A percentile compares a stretch with the other conserved stretches of the same genome.
These are phyloP conservation scores for Helenozyma baotianmanensis DNA, from an alignment of 805 yeast genomes.

Conservation along the genomic window DNA sequence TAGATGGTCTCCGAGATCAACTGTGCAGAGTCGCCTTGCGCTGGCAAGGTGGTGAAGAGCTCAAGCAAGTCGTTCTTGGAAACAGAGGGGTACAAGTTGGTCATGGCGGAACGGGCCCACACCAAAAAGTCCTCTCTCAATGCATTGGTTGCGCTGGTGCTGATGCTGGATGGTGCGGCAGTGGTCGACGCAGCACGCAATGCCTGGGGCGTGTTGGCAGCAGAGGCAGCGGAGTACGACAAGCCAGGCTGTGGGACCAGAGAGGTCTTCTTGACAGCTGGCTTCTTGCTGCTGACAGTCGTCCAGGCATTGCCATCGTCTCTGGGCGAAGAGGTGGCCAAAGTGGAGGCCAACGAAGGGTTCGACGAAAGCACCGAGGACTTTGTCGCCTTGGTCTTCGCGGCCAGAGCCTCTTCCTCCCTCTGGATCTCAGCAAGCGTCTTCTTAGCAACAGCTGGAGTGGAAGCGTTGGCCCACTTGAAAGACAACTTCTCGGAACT, in stretches of 20 bases:
- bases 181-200: slow-evolving; percentile 35
- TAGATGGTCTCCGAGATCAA: slow-evolving; percentile 91
- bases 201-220: slow-evolving; percentile 30
- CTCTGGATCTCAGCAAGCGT: slow-evolving; percentile 59
- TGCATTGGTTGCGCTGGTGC: slow-evolving; percentile 15
- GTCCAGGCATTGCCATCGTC: slow-evolving; percentile 40
- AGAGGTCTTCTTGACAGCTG: slow-evolving; percentile 22
- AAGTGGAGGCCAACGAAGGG: slow-evolving; percentile 28
- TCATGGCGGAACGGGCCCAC: slow-evolving; percentile 70
- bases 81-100: slow-evolving; percentile 67
- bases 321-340: slow-evolving; percentile 23
- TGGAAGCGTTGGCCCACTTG: slow-evolving; percentile 37
- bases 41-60: slow-evolving; percentile 75
- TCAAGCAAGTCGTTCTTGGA: slow-evolving; percentile 74
- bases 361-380: slow-evolving; percentile 24
- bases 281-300: slow-evolving; percentile 32
- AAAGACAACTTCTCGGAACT: slow-evolving; percentile 26
- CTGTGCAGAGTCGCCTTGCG: slow-evolving; percentile 67
- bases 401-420: slow-evolving; percentile 47
- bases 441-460: slow-evolving; percentile 34
- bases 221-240: slow-evolving; percentile 16
- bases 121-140: slow-evolving; percentile 54
- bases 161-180: slow-evolving; percentile 12
- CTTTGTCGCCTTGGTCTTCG: slow-evolving; percentile 19
- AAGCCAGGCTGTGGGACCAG: slow-evolving; percentile 10